phyloP scores from a whole-genome alignment of 1,284 basidiomycete genomes.

The Omphalotus olearius region DNA sequence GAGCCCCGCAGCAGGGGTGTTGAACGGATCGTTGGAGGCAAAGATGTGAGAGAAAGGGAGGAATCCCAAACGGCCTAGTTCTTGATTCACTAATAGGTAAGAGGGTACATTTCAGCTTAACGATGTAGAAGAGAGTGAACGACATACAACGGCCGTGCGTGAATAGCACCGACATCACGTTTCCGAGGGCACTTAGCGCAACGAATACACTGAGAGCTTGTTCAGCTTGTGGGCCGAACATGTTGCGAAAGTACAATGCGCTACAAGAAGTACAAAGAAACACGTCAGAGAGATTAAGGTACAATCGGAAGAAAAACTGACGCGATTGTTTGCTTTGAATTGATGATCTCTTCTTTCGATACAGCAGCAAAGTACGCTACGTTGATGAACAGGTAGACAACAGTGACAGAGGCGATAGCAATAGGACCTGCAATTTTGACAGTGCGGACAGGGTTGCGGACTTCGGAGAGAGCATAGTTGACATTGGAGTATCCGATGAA shows the following conservation, averaged over 20 bases:
- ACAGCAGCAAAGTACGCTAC: constrained; percentile 44
- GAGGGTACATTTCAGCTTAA: no score
- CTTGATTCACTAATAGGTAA: constrained; percentile 34
- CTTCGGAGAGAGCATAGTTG: constrained; percentile 68
- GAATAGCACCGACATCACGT: constrained; percentile 58
- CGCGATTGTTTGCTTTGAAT: constrained; percentile 61
- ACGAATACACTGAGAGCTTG: constrained; percentile 59
- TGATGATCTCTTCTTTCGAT: constrained; percentile 58
- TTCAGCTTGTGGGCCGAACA: constrained; percentile 43
- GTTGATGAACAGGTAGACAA: no score
- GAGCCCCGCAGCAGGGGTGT: constrained; percentile 32
- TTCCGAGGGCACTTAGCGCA: constrained; percentile 59
- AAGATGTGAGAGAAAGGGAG: constrained; percentile 33
- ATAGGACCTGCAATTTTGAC: constrained; percentile 64
- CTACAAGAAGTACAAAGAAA: constrained; percentile 25
- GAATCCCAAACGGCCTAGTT: constrained; percentile 33
- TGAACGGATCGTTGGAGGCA: constrained; percentile 32
- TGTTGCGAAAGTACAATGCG: constrained; percentile 64
- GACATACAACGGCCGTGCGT: constrained; percentile 54
- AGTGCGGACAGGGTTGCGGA: constrained; percentile 60
- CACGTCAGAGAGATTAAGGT: not conserved
- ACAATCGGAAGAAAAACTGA: constrained; percentile 25
- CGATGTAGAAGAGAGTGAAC: no score
- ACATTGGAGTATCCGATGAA: constrained; percentile 68
- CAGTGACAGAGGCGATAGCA: constrained; percentile 42